Base-by-base conservation (phyloP, 2,329 filamentous ascomycete genomes). In the Arthroderma uncinatum region DNA sequence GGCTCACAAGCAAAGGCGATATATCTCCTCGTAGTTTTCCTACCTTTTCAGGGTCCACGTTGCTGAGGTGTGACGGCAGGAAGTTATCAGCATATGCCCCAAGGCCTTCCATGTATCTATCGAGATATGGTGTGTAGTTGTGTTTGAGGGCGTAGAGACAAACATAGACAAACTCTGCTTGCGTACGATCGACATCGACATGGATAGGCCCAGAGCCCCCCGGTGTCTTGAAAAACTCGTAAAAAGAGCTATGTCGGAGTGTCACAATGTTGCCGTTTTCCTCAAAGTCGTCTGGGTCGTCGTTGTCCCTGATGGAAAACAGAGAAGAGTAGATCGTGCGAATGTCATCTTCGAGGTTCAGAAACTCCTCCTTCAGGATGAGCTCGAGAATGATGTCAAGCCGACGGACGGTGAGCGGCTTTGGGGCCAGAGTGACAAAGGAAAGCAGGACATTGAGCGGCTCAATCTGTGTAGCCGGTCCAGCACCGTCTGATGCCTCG, bases 261-360 rank as follows among this genome's bases (percentile, higher is more conserved):
- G 16, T 39, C n/a, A 54, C 52, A 19, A 54, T 37, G 9, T 54
- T 10, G 10, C 30, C 47, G 7, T 40, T 28, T 4, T 54, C 25
- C 14, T 8, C 28, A 39, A 10, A 40, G 16, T 28, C 30, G 4
- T 54, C 52, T 39, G 6, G n/a, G 37, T 54, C 21, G 12, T 39
- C 30, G 25, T 36, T 39, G 28, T 25, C n/a, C 37, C 52, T 7
- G 4, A 28, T 54, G 25, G 33, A 14, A 23, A 54, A 54, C 25
- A 54, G 52, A 36, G 52, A 54, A 14, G 52, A 40, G 52, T 40
- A 54, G 25, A 54, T 34, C 7, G 52, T 54, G 52, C 52, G 52
- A 54, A 54, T 54, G 23, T 54, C 52, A 3, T 54, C 52, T 54
- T 40, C 52, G 14, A 54, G 36, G 37, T 16, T 54, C 28, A 40